Evolutionary conservation across 768 basidiomycete species (phyloP), one percentile per base, ranked within the genome.

Genomic region (Boletus rex-veris): DNA sequence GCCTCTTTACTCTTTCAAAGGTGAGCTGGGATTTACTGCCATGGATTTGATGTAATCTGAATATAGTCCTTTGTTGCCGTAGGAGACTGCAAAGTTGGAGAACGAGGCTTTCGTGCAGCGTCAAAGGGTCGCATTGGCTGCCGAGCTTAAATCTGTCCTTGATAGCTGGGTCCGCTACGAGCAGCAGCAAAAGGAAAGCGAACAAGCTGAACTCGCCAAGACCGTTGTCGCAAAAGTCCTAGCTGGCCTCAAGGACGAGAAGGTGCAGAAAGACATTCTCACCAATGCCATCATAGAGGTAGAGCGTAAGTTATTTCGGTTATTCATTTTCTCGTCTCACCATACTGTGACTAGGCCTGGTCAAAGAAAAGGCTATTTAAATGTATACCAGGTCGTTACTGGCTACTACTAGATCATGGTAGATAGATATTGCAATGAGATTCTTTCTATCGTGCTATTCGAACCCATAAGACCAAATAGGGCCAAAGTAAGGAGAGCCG

Each of bases 91-190:
- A 46, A 75, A 84, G 64, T 78, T 97, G 64, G 97, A 99, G 75
- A 78, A 86, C 55, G 85, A 90, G 64, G 85, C 89, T 53, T 99
- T 98, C 64, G 85, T 88, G 43, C 90, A 92, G 69, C 82, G 84
- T 64, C 97, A 99, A 78, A 88, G 92, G 73, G 84, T 87, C 54
- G 85, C 83, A 40, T 76, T 98, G 66, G 85, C 94, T 30, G 59
- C 88, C 41, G 97, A 99, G 76, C 77, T 98, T 67, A 98, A 98
- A 77, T 64, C 86, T 30, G 95, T 98, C 38, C 84, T 99, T 52
- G 97, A 98, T 79, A 91, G 90, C 71, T 97, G 95, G 95, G 96
- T 94, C 53, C 90, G 97, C 69, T 94, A 86, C 74, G 96, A 98
- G 79, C 95, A 97, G 69, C 92, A 95, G 71, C 80, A 84, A 68